Evolutionary conservation across 495 filamentous ascomycete species (phyloP).

Genomic region (Sporormia fimetaria): DNA sequence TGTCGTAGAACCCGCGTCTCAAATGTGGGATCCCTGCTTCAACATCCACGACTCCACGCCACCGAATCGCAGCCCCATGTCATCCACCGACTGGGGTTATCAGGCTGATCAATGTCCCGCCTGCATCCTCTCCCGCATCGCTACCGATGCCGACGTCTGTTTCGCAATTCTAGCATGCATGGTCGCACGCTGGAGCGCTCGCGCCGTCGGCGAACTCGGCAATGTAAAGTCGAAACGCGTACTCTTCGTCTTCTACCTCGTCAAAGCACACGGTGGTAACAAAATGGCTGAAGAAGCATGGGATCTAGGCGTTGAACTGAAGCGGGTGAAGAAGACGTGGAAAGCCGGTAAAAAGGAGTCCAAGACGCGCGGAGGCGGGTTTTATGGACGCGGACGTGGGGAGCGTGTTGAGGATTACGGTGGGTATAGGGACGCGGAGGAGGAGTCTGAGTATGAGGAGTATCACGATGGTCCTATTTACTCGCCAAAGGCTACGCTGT

Average conservation of each 20-base stretch:
- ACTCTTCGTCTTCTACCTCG: conserved; percentile 5
- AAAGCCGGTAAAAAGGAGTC: no score
- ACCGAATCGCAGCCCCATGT: conserved; percentile 2
- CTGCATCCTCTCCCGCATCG: conserved; percentile 15
- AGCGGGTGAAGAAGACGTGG: background rate
- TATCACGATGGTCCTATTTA: no score
- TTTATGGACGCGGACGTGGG: no score
- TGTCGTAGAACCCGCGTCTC: conserved; percentile 9
- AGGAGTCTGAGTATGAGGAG: no score
- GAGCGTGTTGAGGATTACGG: no score
- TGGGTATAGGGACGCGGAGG: no score
- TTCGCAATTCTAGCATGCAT: conserved; percentile 11
- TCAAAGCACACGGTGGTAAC: conserved; percentile 1
- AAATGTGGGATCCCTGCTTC: conserved; percentile 10
- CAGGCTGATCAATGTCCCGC: conserved; percentile 14
- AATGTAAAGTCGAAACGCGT: conserved; percentile 1
- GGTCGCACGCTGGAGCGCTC: background rate
- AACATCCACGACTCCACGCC: background rate
- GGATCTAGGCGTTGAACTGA: conserved; percentile 12
- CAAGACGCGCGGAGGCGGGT: no score
- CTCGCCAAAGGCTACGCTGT: no score
- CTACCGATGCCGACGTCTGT: conserved; percentile 3
- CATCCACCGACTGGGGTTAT: conserved; percentile 3
- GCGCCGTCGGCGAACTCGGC: background rate
- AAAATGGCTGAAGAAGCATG: conserved; percentile 8